Conservation (phyloP, 306 rosid genomes). For the Acacia crassicarpa region DNA sequence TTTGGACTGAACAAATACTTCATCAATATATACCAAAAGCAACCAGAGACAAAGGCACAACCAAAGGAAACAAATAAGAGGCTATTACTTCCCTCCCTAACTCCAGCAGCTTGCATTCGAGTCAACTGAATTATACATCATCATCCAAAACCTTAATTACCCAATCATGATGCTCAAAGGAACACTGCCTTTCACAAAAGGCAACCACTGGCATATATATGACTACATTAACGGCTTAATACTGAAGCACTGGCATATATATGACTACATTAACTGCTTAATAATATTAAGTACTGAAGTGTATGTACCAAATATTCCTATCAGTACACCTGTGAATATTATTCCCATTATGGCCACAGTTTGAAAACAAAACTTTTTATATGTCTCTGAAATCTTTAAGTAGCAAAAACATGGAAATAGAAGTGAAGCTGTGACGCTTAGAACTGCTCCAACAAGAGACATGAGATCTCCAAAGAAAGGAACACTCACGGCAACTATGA, state of each 20-base stretch:
- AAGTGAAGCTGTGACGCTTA: slow-evolving; percentile 63
- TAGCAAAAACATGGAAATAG: slow-evolving; percentile 67
- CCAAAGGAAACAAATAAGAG: no score
- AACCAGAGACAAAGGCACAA: not conserved
- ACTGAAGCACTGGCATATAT: no score
- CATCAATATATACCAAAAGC: not conserved
- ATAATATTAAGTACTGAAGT: slow-evolving; percentile 49
- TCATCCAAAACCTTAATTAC: not conserved
- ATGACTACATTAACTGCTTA: slow-evolving; percentile 10
- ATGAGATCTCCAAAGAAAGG: slow-evolving; percentile 61
- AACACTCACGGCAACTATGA: slow-evolving; percentile 43
- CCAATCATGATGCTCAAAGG: not conserved
- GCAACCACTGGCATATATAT: no score
- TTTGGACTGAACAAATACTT: not conserved
- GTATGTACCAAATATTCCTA: slow-evolving; percentile 53
- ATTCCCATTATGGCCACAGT: slow-evolving; percentile 25
- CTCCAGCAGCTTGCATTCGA: not conserved
- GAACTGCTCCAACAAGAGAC: slow-evolving; percentile 71
- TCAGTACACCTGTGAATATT: slow-evolving; percentile 36
- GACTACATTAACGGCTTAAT: no score
- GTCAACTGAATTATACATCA: not conserved
- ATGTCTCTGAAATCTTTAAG: slow-evolving; percentile 60
- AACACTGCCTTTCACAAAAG: not conserved
- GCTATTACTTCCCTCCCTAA: no score
- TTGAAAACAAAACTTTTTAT: slow-evolving; percentile 37